Conservation (phyloP, 768 basidiomycete genomes). For the Xerocomellus intermedius region DNA sequence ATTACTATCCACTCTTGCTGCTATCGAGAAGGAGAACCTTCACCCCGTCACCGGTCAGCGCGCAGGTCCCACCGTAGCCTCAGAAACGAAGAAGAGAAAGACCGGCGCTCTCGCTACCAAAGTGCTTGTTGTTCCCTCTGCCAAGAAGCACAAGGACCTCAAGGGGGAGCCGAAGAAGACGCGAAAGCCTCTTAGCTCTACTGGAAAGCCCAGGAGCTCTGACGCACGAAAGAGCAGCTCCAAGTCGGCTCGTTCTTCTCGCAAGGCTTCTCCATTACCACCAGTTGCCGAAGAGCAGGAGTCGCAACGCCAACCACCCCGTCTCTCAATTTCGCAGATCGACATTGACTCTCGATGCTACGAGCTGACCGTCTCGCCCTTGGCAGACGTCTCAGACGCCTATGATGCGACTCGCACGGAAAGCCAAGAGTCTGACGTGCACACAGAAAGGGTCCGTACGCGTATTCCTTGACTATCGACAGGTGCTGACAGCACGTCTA, state of each 20-base stretch:
- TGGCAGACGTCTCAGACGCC: conserved; percentile 74
- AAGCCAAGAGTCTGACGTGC: conserved; percentile 41
- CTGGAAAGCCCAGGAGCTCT: conserved; percentile 23
- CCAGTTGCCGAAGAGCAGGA: conserved; percentile 53
- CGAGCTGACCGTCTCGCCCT: conserved; percentile 72
- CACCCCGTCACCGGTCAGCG: conserved; percentile 72
- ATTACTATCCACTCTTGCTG: conserved; percentile 35
- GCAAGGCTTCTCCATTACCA: conserved; percentile 59
- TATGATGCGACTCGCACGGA: conserved; percentile 48
- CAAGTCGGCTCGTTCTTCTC: conserved; percentile 34
- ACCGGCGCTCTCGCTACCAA: conserved; percentile 59
- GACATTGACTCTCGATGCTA: conserved; percentile 74
- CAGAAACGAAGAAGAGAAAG: conserved; percentile 61
- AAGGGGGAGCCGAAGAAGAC: conserved; percentile 54
- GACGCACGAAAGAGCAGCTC: conserved; percentile 42
- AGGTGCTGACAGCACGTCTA: conserved; percentile 22
- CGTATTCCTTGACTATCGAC: not conserved
- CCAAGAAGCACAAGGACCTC: conserved; percentile 45
- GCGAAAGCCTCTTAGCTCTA: conserved; percentile 45
- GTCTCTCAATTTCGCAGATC: conserved; percentile 43
- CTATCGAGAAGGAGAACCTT: conserved; percentile 74
- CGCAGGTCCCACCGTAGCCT: conserved; percentile 37
- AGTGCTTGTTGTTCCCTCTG: conserved; percentile 33
- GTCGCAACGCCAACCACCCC: conserved; percentile 27
- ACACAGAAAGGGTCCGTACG: conserved; percentile 48